A percentile compares a stretch with the other conserved stretches of the same genome.
Conservation (phyloP, 73 alveolate species). For the Urostyla sp. region DNA sequence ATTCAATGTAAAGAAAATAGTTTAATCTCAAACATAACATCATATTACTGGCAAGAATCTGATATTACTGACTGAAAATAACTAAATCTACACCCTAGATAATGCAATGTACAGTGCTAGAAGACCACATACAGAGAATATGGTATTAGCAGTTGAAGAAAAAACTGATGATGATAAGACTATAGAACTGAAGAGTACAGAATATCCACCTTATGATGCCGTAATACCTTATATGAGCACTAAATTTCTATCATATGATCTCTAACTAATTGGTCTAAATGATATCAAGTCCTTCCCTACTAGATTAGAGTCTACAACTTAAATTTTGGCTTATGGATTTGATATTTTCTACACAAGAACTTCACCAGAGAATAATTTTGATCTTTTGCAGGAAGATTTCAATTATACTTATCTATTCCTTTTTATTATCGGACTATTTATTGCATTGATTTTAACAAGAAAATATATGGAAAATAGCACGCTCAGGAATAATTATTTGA, state of each 20-base stretch:
- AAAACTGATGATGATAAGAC: slow-evolving; percentile 1
- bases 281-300: slow-evolving; percentile 63
- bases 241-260: slow-evolving; percentile 40
- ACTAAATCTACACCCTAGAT: slow-evolving; percentile 59
- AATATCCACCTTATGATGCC: slow-evolving; percentile 70
- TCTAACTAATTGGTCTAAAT: slow-evolving; percentile 37
- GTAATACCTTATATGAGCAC: slow-evolving; percentile 50
- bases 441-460: too few species aligned
- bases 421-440: slow-evolving; percentile 10
- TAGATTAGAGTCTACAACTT: slow-evolving; percentile 72
- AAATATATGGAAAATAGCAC: too few species aligned
- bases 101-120: slow-evolving; percentile 60
- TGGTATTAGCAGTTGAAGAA: slow-evolving; percentile 32
- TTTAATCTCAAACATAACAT: slow-evolving; percentile 60
- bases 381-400: slow-evolving; percentile 68
- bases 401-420: slow-evolving; percentile 30
- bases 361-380: slow-evolving; percentile 74
- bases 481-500: too few species aligned
- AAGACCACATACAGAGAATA: slow-evolving; percentile 65
- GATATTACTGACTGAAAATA: slow-evolving; percentile 35
- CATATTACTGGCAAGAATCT: slow-evolving; percentile 71
- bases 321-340: slow-evolving; percentile 58
- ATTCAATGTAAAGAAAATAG: slow-evolving; percentile 48
- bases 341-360: slow-evolving; percentile 66
- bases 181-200: slow-evolving; percentile 38